These are phyloP conservation scores for Patellifolia procumbens DNA, from an alignment of 179 eudicot species.

Conservation along the genomic window DNA sequence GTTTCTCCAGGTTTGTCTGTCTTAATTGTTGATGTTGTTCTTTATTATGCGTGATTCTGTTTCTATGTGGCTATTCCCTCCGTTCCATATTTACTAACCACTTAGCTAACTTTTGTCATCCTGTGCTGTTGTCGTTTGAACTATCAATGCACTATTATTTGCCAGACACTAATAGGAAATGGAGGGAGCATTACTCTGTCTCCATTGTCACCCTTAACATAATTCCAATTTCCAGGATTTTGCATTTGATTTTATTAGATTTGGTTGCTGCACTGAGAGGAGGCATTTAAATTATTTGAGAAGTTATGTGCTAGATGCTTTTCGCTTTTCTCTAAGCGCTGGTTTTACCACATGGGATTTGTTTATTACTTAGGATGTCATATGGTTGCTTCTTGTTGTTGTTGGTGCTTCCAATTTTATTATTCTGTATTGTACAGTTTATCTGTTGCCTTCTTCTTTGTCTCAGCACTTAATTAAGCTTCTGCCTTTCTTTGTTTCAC, in stretches of 20 bases:
- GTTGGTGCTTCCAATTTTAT: neutral
- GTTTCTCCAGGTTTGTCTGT: slow-evolving; percentile 39
- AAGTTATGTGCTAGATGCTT: neutral
- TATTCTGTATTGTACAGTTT: neutral
- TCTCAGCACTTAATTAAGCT: no score
- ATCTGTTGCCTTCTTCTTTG: neutral
- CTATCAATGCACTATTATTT: no score
- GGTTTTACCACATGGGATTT: neutral
- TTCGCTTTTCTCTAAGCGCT: neutral
- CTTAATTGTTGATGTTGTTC: neutral
- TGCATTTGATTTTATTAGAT: neutral
- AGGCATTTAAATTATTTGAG: neutral
- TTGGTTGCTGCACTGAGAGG: neutral
- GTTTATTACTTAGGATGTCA: neutral
- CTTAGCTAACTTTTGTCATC: neutral
- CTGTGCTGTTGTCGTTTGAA: neutral
- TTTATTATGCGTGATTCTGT: neutral
- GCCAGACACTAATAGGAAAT: no score
- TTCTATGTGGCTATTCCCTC: neutral
- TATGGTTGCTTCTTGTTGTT: neutral
- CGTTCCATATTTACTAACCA: no score
- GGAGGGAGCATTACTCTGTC: neutral
- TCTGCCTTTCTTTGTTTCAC: neutral
- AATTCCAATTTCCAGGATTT: neutral
- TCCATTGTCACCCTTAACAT: neutral